Conservation (phyloP, 1,284 basidiomycete species). For the Melampsora americana region DNA sequence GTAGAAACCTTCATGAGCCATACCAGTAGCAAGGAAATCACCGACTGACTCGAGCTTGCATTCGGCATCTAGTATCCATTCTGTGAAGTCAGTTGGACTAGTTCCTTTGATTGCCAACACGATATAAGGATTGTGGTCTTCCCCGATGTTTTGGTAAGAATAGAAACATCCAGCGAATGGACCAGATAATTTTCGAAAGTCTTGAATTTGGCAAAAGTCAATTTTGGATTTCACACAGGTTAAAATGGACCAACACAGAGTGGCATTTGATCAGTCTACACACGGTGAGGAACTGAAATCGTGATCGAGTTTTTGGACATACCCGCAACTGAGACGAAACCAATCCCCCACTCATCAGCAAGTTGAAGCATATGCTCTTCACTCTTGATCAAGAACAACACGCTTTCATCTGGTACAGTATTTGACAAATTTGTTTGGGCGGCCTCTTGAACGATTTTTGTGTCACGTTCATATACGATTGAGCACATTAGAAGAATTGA, state of each 20-base stretch:
- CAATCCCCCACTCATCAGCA: conserved; percentile 18
- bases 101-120: no score
- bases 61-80: conserved; percentile 13
- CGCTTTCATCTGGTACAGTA: background rate
- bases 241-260: background rate
- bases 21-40: conserved; percentile 14
- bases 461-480: conserved; percentile 23
- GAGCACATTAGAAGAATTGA: conserved; percentile 30
- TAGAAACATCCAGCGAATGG: no score
- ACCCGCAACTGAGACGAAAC: no score
- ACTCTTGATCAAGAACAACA: conserved; percentile 8
- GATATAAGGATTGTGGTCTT: no score
- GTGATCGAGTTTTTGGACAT: background rate
- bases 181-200: conserved; percentile 8
- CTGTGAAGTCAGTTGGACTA: background rate
- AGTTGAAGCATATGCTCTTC: conserved; percentile 11
- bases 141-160: no score
- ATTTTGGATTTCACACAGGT: background rate
- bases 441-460: conserved; percentile 1
- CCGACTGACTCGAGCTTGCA: background rate
- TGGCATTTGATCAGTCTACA: no score
- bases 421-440: background rate
- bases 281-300: background rate
- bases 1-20: conserved; percentile 31
- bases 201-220: no score